Evolutionary conservation across 202 grass and related monocot genomes (phyloP), one percentile per base, ranked within the genome.

Genomic region (Digitaria exilis): DNA sequence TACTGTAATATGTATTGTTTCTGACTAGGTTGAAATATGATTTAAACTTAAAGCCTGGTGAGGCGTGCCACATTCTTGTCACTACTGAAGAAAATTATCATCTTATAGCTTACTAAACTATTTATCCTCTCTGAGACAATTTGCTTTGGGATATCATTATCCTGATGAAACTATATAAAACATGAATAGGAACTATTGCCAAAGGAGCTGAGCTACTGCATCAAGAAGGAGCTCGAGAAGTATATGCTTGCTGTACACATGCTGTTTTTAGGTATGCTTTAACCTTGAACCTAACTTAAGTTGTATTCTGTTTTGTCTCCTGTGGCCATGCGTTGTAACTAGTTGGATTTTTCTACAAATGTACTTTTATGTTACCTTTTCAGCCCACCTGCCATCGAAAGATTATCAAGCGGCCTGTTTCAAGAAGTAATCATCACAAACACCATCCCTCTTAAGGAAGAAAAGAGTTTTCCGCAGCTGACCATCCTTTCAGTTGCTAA

Each of bases 381-480:
- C 86, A 98, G 96, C 82, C 95, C 90, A 59, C 96, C 91, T 58
- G 93, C 93, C 37, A 95, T 95, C 37, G 93, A 95, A 87, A 91
- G 96, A 70, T 82, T 98, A 84, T 98, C 93, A 64, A 95, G 96
- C 73, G 92, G 92, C 58, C 73, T 98, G 58, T 94, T 98, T 87
- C 92, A 98, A 85, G 96, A 98, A 92, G 96, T 95, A 51, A 98
- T 98, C 21, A 86, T 95, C 55, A 98, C 96, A 67, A 98, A 98
- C 80, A 94, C 96, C 21, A 92, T 98, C 29, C 92, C 96, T 68
- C 65, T 98, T 22, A 71, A 84, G 80, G 93, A 95, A 60, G 87
- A 88, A 28, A 90, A 90, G 71, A 92, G 25, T 69, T 98, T 98
- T 59, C 92, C 93, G 32, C 93, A 92, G 68, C 29, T 98, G 69